phyloP scores from a whole-genome alignment of 768 basidiomycete species.

The Dacryopinax primogenitus region DNA sequence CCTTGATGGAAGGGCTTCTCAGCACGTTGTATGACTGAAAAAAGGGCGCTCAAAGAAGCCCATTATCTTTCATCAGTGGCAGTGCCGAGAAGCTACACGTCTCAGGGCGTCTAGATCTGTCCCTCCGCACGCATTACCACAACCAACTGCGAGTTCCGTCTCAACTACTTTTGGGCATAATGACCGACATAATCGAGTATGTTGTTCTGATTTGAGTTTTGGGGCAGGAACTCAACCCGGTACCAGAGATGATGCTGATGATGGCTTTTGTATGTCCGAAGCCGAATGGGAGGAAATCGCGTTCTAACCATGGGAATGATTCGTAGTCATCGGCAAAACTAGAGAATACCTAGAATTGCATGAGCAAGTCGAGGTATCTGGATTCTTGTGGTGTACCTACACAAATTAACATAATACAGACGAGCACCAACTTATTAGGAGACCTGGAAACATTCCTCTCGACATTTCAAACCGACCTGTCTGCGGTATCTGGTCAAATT shows the following conservation, averaged over 20 bases:
- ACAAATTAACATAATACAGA: slow-evolving; percentile 34
- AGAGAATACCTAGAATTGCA: slow-evolving; percentile 77
- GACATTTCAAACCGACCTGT: slow-evolving; percentile 88
- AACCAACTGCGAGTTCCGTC: no score
- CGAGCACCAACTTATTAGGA: slow-evolving; percentile 71
- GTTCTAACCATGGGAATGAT: neutral
- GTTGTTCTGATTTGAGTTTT: neutral
- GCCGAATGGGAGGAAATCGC: neutral
- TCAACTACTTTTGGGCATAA: no score
- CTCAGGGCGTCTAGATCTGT: neutral
- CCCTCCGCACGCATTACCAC: no score
- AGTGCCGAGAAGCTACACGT: neutral
- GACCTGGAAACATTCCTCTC: slow-evolving; percentile 84
- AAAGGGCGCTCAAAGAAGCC: neutral
- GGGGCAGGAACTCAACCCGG: no score
- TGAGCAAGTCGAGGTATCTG: slow-evolving; percentile 67
- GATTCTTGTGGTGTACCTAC: neutral
- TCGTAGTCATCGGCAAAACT: slow-evolving; percentile 17
- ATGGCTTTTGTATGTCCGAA: neutral
- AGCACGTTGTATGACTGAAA: neutral
- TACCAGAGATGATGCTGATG: neutral
- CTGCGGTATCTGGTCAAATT: slow-evolving; percentile 91
- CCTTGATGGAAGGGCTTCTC: neutral
- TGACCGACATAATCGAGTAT: neutral
- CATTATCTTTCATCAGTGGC: neutral